These are phyloP conservation scores for Lomentospora prolificans DNA, from an alignment of 2,329 filamentous ascomycete genomes.

Conservation along the genomic window DNA sequence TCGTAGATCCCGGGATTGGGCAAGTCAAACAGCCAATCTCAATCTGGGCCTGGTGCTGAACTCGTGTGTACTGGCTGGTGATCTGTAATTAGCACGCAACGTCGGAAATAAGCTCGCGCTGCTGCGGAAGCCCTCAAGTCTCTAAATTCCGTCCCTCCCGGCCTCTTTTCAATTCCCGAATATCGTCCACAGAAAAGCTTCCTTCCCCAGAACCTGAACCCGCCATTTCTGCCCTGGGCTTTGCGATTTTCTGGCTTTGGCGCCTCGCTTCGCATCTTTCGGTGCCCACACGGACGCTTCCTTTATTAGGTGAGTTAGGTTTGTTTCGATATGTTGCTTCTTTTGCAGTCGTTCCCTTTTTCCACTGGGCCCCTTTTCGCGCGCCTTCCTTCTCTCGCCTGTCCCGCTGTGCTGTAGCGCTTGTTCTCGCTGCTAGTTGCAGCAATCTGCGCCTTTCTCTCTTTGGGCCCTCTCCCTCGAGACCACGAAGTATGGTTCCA, in stretches of 20 bases:
- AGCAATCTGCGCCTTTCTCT: neutral
- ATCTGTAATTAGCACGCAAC: constrained; percentile 1
- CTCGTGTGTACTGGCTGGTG: neutral
- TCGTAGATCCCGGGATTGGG: neutral
- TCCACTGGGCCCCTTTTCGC: neutral
- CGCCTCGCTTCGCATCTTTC: neutral
- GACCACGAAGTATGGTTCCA: no score
- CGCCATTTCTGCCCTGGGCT: neutral
- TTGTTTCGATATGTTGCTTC: no score
- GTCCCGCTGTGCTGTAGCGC: neutral
- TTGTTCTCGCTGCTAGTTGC: neutral
- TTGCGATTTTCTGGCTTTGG: neutral
- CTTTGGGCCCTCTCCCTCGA: neutral
- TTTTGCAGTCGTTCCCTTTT: neutral
- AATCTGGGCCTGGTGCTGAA: neutral
- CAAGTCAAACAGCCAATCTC: neutral
- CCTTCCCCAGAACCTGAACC: neutral
- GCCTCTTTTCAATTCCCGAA: neutral
- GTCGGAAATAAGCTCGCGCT: constrained; percentile 3
- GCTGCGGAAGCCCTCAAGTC: neutral
- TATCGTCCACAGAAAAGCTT: neutral
- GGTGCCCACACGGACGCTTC: no score
- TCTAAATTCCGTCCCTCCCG: neutral
- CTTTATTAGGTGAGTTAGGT: no score
- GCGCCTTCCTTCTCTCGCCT: neutral